A percentile compares a stretch with the other conserved stretches of the same genome.
phyloP scores from a whole-genome alignment of 2,329 filamentous ascomycete genomes.

The Pseudogymnoascus sp. region DNA sequence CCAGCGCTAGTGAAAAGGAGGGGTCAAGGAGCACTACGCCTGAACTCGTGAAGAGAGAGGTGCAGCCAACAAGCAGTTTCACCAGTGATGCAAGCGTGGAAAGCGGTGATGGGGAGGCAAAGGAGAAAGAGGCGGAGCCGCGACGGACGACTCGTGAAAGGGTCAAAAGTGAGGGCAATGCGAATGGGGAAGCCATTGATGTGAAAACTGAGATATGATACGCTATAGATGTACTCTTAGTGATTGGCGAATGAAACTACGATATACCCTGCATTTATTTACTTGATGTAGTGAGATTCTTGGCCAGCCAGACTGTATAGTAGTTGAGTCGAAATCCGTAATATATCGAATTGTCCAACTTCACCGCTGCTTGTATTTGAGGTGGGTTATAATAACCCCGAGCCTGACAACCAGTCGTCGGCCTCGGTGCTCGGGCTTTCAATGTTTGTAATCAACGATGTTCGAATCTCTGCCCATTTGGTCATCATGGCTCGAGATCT shows the following conservation, averaged over 20 bases:
- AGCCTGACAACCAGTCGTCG: not conserved
- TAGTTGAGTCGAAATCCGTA: not conserved
- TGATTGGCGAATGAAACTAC: not conserved
- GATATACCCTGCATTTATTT: not conserved
- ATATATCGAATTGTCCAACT: not conserved
- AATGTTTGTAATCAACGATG: not conserved
- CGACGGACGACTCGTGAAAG: not conserved
- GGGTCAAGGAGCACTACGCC: not conserved
- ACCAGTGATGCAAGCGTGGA: not conserved
- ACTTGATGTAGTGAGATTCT: not conserved
- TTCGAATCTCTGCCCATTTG: not conserved
- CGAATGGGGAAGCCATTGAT: not conserved
- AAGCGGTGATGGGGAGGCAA: not conserved
- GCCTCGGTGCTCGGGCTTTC: not conserved
- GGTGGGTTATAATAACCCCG: not conserved
- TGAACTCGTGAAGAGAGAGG: not conserved
- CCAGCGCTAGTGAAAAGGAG: not conserved
- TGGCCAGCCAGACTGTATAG: not conserved
- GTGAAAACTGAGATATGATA: slow-evolving; percentile 4
- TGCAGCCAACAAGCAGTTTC: not conserved
- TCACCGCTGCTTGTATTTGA: not conserved
- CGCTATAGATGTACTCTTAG: slow-evolving; percentile 2
- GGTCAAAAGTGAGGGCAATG: not conserved
- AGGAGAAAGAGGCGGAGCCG: not conserved
- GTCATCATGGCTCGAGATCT: not conserved